A percentile compares a stretch with the other conserved stretches of the same genome.
Conservation (phyloP, 176 grass and related monocot genomes). For the Phoenix roebelenii region DNA sequence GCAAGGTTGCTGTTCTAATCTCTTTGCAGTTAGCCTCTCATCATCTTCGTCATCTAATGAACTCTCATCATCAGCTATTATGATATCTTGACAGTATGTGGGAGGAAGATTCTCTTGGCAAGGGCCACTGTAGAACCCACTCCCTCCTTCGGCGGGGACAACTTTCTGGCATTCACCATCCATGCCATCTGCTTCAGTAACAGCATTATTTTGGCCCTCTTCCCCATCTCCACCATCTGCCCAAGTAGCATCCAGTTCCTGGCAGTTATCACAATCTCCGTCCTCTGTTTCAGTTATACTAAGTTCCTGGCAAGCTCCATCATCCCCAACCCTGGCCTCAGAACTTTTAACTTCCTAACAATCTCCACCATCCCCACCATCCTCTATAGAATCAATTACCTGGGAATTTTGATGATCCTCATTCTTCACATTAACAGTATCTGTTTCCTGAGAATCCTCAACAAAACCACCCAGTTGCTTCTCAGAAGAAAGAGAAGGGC, state of each 20-base stretch:
- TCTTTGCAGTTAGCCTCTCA: constrained; percentile 6
- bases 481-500: constrained; percentile 12
- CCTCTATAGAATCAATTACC: neutral
- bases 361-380: constrained; percentile 12
- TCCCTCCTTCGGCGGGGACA: constrained; percentile 14
- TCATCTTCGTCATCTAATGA: constrained; percentile 25
- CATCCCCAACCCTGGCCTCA: constrained; percentile 7
- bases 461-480: constrained; percentile 9
- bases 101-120: neutral
- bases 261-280: constrained; percentile 2
- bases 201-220: neutral
- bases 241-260: neutral
- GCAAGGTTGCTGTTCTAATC: constrained; percentile 22
- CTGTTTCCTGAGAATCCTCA: constrained; percentile 13
- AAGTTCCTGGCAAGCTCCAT: neutral
- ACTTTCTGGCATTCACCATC: constrained; percentile 15
- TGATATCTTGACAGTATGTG: neutral
- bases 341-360: constrained; percentile 8
- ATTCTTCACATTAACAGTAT: constrained; percentile 2
- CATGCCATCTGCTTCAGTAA: neutral
- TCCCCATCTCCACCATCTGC: neutral
- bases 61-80: constrained; percentile 16
- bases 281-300: constrained; percentile 3
- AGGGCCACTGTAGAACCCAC: neutral
- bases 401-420: neutral